Conservation (phyloP, 1,139 yeast genomes). For the Suhomyces guaymorum region DNA sequence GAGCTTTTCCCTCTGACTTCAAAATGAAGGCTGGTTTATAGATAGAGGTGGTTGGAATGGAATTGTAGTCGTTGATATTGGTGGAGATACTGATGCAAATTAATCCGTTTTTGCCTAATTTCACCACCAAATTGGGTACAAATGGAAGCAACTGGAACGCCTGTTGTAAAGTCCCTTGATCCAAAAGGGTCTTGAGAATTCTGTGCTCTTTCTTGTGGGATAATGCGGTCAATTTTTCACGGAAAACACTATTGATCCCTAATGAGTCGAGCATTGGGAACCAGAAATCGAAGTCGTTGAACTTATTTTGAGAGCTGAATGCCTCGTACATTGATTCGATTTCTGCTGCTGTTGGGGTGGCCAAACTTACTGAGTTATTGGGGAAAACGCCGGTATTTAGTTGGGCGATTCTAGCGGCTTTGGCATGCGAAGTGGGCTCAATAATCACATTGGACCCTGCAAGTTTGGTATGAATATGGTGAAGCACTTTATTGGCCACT, state of each 20-base stretch:
- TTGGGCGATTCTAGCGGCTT: conserved; percentile 46
- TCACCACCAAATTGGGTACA: conserved; percentile 65
- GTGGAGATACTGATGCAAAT: conserved; percentile 41
- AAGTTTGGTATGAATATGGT: conserved; percentile 16
- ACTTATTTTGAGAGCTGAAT: conserved; percentile 48
- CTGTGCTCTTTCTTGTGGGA: conserved; percentile 18
- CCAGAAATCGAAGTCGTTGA: conserved; percentile 68
- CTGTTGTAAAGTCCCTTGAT: conserved; percentile 64
- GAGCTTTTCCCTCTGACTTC: conserved; percentile 17
- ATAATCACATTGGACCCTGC: conserved; percentile 42
- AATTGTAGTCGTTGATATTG: conserved; percentile 30
- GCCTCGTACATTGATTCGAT: conserved; percentile 54
- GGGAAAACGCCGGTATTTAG: conserved; percentile 31
- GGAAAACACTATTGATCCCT: conserved; percentile 49
- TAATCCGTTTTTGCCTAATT: conserved; percentile 69
- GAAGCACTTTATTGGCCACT: conserved; percentile 42
- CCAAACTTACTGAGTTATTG: conserved; percentile 35
- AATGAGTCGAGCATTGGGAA: conserved; percentile 69
- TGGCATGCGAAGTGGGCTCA: conserved; percentile 78
- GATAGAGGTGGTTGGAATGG: conserved; percentile 39
- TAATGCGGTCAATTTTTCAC: conserved; percentile 38
- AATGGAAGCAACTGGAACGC: conserved; percentile 71
- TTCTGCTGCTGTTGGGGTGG: conserved; percentile 73
- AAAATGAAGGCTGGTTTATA: conserved; percentile 27
- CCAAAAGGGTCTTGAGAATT: conserved; percentile 26